These are phyloP conservation scores for Millerozyma miso DNA, from an alignment of 805 yeast genomes.

Conservation along the genomic window DNA sequence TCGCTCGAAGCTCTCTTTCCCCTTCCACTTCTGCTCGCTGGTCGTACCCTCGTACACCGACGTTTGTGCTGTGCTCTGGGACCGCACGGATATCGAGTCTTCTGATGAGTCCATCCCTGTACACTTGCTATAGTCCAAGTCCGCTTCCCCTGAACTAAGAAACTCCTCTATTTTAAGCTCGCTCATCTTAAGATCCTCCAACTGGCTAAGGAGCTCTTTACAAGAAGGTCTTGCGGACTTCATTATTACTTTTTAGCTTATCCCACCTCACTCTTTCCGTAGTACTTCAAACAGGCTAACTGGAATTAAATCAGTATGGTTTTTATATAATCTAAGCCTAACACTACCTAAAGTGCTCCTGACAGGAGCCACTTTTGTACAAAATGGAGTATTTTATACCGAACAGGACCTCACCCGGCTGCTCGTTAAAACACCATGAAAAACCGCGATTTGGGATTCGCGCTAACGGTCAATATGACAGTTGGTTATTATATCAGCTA, in stretches of 20 bases:
- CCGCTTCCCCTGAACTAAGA: neutral
- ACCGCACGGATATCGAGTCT: slow-evolving; percentile 2
- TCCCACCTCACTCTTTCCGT: neutral
- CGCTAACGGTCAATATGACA: no score
- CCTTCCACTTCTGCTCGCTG: neutral
- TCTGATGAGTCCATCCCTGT: slow-evolving; percentile 3
- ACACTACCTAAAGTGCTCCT: no score
- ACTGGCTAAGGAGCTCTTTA: neutral
- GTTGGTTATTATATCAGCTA: no score
- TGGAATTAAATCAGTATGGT: no score
- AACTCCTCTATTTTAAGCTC: neutral
- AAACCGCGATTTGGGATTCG: no score
- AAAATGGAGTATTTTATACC: no score
- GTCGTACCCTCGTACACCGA: neutral
- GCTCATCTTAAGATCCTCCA: neutral
- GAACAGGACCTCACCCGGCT: no score
- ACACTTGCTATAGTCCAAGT: neutral
- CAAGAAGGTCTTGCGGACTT: neutral
- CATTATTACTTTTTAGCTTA: neutral
- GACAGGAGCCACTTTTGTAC: no score
- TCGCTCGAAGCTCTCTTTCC: neutral
- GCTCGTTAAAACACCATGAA: no score
- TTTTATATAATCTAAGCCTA: no score
- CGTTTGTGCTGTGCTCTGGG: slow-evolving; percentile 7
- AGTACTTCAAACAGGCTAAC: no score